Conservation (phyloP, 768 basidiomycete genomes). For the Tulasnella sp. region DNA sequence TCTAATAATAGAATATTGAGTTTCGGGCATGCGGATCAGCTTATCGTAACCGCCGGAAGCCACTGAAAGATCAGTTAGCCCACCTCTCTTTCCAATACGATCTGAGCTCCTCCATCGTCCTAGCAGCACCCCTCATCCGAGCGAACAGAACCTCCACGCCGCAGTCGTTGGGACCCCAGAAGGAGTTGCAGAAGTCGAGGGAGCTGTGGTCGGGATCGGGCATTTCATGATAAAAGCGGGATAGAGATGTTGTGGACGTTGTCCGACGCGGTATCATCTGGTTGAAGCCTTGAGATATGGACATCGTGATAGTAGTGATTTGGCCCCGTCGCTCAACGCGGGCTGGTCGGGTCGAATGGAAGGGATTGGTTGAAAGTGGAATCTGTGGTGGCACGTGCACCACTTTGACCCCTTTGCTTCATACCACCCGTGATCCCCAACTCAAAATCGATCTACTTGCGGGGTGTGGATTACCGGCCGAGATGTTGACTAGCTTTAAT, state of each 20-base stretch:
- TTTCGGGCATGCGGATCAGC: not conserved
- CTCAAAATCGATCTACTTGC: too few species aligned
- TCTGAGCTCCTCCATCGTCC: slow-evolving; percentile 81
- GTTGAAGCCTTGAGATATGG: too few species aligned
- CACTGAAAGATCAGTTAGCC: slow-evolving; percentile 24
- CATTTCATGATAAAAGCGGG: slow-evolving; percentile 14
- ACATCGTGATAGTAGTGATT: too few species aligned
- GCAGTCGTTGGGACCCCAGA: slow-evolving; percentile 82
- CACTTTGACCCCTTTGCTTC: too few species aligned
- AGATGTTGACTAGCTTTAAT: too few species aligned
- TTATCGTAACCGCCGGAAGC: not conserved
- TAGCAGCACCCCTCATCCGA: slow-evolving; percentile 71
- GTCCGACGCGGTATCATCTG: slow-evolving; percentile 61
- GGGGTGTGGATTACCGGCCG: too few species aligned
- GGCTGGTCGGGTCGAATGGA: too few species aligned
- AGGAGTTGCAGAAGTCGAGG: slow-evolving; percentile 90
- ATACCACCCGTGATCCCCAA: too few species aligned
- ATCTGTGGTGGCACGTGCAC: too few species aligned
- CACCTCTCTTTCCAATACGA: slow-evolving; percentile 93
- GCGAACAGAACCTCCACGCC: slow-evolving; percentile 88
- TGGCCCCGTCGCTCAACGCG: too few species aligned
- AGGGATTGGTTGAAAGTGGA: too few species aligned
- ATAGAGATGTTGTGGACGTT: slow-evolving; percentile 61
- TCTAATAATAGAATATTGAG: slow-evolving; percentile 36
- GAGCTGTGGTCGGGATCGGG: slow-evolving; percentile 32